A percentile compares a stretch with the other conserved stretches of the same genome.
These are phyloP conservation scores for Cyclocybe cylindracea DNA, from an alignment of 768 basidiomycete genomes.

Conservation along the genomic window DNA sequence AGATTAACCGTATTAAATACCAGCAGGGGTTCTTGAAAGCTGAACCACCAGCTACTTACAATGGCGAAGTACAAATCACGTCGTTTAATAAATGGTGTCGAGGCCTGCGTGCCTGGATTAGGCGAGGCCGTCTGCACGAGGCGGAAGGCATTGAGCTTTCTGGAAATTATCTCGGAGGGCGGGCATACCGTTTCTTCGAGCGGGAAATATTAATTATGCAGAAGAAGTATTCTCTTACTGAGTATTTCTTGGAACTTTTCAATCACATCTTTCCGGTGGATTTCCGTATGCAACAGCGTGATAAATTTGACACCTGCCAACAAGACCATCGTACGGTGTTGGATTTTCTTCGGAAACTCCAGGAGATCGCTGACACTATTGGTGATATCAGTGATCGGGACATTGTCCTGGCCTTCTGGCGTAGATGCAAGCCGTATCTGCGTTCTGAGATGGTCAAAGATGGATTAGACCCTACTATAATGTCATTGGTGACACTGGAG, in stretches of 20 bases:
- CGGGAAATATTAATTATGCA: neutral
- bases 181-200: slow-evolving; percentile 1
- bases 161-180: neutral
- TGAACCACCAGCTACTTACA: neutral
- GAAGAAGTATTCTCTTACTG: neutral
- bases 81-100: no score
- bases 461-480: neutral
- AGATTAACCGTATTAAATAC: neutral
- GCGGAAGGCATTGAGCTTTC: neutral
- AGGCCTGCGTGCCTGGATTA: neutral
- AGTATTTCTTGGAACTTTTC: neutral
- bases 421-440: slow-evolving; percentile 5
- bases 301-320: slow-evolving; percentile 6
- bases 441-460: neutral
- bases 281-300: neutral
- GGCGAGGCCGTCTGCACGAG: neutral
- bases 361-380: slow-evolving; percentile 2
- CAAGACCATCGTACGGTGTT: neutral
- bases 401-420: slow-evolving; percentile 4
- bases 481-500: slow-evolving; percentile 2
- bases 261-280: no score
- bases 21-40: slow-evolving; percentile 1
- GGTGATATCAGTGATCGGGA: slow-evolving; percentile 2
- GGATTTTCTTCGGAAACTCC: slow-evolving; percentile 2
- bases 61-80: neutral